Evolutionary conservation across 441 rosid genomes (phyloP), one percentile per base, ranked within the genome.

Genomic region (Iberis amara): DNA sequence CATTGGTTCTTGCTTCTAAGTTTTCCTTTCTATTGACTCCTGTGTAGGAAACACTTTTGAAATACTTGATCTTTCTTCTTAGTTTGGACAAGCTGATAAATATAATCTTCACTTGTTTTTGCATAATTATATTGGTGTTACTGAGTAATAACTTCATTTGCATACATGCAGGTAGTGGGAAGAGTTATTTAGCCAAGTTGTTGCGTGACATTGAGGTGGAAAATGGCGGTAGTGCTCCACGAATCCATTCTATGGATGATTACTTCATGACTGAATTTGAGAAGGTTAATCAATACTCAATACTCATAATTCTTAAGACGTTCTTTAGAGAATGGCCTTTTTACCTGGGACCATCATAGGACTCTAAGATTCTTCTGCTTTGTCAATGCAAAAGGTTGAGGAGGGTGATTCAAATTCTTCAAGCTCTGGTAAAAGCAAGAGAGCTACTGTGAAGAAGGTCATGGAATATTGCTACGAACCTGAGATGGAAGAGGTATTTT

Each of bases 211-310:
- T 82, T 24, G 96, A 87, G 73, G 85, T 91, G 64, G 94, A 85
- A 77, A 77, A 77, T 79, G 96, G 95, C 3, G 82, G 90, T 58
- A 74, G 65, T 68, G 83, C 82, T 49, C 98, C 98, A n/a, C 72
- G 98, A 47, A 91, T 91, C 69, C 95, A 87, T 71, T 85, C 96
- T 38, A 91, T 91, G 80, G 98, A 91, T 71, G 98, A 91, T 56
- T 91, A 85, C 77, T 91, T 87, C 74, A 85, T 91, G 94, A 79
- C 98, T 9, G 98, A 91, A 76, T 85, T 91, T 59, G 98, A 87
- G 61, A 91, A 87, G 96, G 98, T 87, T 51, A 38, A 53, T 14
- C 6, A 47, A 35, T 12, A 6, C 35, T 14, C 6, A 47, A 35
- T 12, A 6, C 35, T 31, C 59, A 32, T 43, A 4, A 5, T 31